Base-by-base conservation (phyloP, 129 eudicot species). In the Artemisia tridentata region DNA sequence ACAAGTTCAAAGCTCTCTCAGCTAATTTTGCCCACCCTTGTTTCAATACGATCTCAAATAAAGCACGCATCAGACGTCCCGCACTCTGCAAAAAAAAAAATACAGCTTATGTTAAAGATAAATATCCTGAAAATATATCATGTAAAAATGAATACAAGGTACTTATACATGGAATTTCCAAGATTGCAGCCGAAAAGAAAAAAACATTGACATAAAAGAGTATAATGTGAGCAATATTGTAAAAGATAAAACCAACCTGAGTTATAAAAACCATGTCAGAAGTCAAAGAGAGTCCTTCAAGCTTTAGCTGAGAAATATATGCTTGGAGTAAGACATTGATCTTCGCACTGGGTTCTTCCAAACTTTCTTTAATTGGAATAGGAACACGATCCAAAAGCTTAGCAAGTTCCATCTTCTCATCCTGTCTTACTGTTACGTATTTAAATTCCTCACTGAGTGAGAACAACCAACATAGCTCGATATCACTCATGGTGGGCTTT, bases 11-110 rank as follows among this genome's bases (percentile, higher is more conserved):
- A 66, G 96, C 96, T 81, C 89, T 93, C 80, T 82, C 93, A 3
- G 96, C 89, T 60, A 93, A 56, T 72, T 85, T 95, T n/a, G 98
- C 97, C 98, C 98, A 93, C 79, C 98, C 96, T 78, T 95, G 81
- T 75, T 89, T 93, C 75, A 93, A 71, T 27, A 89, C 90, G 54
- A 93, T 93, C 84, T 93, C 98, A 77, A 93, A 93, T 19, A 93
- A 87, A 27, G 96, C 88, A 15, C 98, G 84, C 92, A 93, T 87
- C 14, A 93, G 95, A 80, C 97, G 96, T 19, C 95, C 98, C 29
- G 98, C 98, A 75, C 92, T 93, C 98, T 93, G 91, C 75, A 85
- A 69, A 77, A 52, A 27, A 27, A 4, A 81, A 49, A 21, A 3
- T 12, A 68, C 19, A 59, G 3, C 48, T 63, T 25, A 45, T 67